Evolutionary conservation across 2,329 filamentous ascomycete genomes (phyloP), one percentile per base, ranked within the genome.

Genomic region (Xylariales sp.): DNA sequence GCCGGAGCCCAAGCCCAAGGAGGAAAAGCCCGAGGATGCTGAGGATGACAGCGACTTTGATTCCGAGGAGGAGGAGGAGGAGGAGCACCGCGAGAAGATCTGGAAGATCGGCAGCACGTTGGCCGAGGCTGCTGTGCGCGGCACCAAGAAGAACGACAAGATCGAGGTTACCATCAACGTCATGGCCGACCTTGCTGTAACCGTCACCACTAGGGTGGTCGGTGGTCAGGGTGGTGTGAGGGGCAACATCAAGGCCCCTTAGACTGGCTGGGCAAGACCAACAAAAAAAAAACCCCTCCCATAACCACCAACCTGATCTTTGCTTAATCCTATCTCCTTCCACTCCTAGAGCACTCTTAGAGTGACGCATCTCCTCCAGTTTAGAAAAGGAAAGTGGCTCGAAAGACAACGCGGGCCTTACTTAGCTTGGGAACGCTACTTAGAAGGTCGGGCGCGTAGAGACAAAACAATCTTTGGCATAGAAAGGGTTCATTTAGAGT

Each of bases 131-230:
- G 85, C 84, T 21, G 68, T 98, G 60, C 85, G 78, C 63, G 87
- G 75, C 42, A 78, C 94, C 51, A 91, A 91, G 80, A 89, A 91
- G 69, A 85, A 81, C 42, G 78, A 79, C 55, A 95, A 95, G 73
- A 81, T 98, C 49, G 93, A 98, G 73, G 82, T 97, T 38, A 94
- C 88, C 60, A 78, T 97, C 55, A 95, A 91, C 62, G 84, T 97
- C 48, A 78, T 76, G 39, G 83, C 79, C 18, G 89, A 97, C 59
- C 70, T 96, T 40, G 74, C 74, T 48, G 76, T 96, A 45, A 88
- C 85, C 34, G 74, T 95, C 49, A 86, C 90, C 29, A 82, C 84
- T 40, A 76, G 91, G 47, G 89, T 95, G 62, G 83, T 95, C 33
- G 90, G 91, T 47, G 85, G 80, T 43, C 91, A 95, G 72, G 85